These are phyloP conservation scores for Aspergillus aculeatinus DNA, from an alignment of 2,329 filamentous ascomycete genomes.

Conservation along the genomic window DNA sequence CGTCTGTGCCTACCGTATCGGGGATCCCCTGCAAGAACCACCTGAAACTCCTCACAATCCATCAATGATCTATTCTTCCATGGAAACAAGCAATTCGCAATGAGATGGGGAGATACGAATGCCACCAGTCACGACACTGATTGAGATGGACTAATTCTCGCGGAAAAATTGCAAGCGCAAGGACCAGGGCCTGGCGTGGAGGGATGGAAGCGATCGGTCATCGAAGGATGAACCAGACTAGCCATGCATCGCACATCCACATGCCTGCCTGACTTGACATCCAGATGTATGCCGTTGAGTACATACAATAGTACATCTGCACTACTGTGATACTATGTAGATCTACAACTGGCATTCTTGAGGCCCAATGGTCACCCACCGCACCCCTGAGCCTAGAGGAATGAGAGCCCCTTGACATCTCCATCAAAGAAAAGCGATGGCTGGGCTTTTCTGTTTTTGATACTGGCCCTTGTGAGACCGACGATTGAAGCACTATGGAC, in stretches of 20 bases:
- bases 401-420: background rate
- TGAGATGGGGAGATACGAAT: background rate
- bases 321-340: background rate
- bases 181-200: background rate
- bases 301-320: background rate
- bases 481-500: background rate
- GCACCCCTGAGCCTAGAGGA: background rate
- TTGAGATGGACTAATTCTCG: background rate
- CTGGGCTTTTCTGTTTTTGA: too few relatives aligned
- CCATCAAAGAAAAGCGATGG: too few relatives aligned
- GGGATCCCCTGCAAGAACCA: background rate
- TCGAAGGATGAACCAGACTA: background rate
- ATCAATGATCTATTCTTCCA: background rate
- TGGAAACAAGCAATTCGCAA: background rate
- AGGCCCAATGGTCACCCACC: slow-evolving; percentile 1
- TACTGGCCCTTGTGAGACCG: too few relatives aligned
- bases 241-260: slow-evolving; percentile 1
- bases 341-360: slow-evolving; percentile 4
- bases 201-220: background rate
- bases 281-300: background rate
- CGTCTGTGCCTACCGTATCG: slow-evolving; percentile 10
- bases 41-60: background rate
- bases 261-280: slow-evolving; percentile 5
- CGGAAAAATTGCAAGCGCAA: background rate
- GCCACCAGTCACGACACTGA: background rate